Evolutionary conservation across 2,329 filamentous ascomycete species (phyloP).

Genomic region (Cadophora malorum): DNA sequence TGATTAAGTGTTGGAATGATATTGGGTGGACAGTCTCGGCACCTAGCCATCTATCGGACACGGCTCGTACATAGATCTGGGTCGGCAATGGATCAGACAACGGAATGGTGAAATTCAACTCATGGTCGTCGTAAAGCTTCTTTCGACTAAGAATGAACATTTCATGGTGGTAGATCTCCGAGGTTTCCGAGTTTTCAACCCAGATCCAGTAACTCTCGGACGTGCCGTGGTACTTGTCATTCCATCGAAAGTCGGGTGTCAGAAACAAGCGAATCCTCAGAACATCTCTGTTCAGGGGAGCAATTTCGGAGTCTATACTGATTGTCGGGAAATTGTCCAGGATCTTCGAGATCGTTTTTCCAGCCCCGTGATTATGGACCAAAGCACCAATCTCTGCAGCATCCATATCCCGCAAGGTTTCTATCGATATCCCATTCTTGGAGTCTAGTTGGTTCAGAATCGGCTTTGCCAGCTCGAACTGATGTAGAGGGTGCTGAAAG

Average conservation of each 20-base stretch:
- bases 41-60: constrained; percentile 95
- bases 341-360: constrained; percentile 79
- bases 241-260: constrained; percentile 92
- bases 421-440: constrained; percentile 79
- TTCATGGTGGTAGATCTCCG: constrained; percentile 97
- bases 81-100: constrained; percentile 90
- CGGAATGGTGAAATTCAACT: constrained; percentile 97
- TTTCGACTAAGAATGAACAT: constrained; percentile 91
- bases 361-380: constrained; percentile 90
- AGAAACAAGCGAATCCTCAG: constrained; percentile 87
- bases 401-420: constrained; percentile 92
- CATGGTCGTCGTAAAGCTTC: constrained; percentile 95
- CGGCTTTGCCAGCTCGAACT: constrained; percentile 88
- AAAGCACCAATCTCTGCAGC: constrained; percentile 85
- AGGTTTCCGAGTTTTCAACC: constrained; percentile 98
- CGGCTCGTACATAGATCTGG: constrained; percentile 93
- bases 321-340: constrained; percentile 92
- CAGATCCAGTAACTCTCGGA: constrained; percentile 98
- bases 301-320: constrained; percentile 90
- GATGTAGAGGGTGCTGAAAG: constrained; percentile 91
- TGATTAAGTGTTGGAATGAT: constrained; percentile 96
- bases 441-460: constrained; percentile 84
- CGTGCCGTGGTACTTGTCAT: constrained; percentile 89
- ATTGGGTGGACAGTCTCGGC: constrained; percentile 95
- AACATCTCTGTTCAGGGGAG: constrained; percentile 92